These are phyloP conservation scores for Volvox africanus DNA, from an alignment of 139 green algal species.

Conservation along the genomic window DNA sequence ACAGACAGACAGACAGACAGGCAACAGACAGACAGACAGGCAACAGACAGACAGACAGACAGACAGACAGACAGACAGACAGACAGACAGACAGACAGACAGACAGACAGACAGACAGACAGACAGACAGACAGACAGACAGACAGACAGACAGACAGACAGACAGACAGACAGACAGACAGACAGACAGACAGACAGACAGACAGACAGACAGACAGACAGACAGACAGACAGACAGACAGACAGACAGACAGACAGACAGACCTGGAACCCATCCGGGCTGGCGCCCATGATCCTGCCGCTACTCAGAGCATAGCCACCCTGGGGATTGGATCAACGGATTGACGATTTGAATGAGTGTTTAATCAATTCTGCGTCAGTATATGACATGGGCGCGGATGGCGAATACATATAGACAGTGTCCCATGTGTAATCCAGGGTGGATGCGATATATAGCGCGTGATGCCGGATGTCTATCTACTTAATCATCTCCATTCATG, in stretches of 20 bases:
- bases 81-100: not conserved
- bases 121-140: not conserved
- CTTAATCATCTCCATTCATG: no score
- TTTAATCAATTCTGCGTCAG: no score
- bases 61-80: not conserved
- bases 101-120: not conserved
- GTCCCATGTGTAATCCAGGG: no score
- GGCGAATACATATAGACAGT: no score
- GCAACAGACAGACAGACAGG: no score
- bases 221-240: not conserved
- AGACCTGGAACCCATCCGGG: constrained; percentile 12
- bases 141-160: not conserved
- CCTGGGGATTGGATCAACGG: not conserved
- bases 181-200: not conserved
- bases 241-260: not conserved
- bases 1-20: not conserved
- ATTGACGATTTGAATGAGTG: no score
- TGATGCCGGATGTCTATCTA: no score
- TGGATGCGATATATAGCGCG: no score
- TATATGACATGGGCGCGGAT: no score
- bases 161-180: not conserved
- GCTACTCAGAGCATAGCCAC: not conserved
- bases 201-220: no score
- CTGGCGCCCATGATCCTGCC: not conserved
- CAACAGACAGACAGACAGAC: not conserved